Evolutionary conservation across 306 rosid genomes (phyloP).

Genomic region (Cucurbita maxima): DNA sequence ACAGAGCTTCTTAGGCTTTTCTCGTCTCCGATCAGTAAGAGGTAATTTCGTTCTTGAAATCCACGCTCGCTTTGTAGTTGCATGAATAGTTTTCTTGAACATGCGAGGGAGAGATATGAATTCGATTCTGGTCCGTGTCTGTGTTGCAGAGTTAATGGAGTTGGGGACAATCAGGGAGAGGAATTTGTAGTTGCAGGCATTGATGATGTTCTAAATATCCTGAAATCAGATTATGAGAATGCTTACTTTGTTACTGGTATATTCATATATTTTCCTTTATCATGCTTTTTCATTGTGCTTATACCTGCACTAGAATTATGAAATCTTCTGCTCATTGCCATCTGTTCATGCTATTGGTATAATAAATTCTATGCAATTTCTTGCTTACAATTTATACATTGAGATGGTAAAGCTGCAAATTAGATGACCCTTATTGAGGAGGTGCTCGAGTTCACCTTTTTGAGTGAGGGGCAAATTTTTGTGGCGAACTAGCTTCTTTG

Average conservation of each 20-base stretch:
- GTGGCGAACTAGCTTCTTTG: background rate
- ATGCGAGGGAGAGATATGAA: background rate
- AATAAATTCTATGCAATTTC: background rate
- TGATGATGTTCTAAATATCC: slow-evolving; percentile 51
- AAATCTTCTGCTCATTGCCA: background rate
- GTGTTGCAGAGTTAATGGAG: slow-evolving; percentile 14
- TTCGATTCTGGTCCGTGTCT: background rate
- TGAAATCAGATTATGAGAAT: slow-evolving; percentile 36
- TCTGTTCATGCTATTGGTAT: background rate
- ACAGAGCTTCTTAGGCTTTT: slow-evolving; percentile 59
- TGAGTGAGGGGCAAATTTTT: background rate
- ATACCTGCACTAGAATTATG: background rate
- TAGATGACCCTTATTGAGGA: background rate
- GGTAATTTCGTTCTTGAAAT: slow-evolving; percentile 12
- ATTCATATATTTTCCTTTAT: background rate
- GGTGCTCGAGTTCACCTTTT: background rate
- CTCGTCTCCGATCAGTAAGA: slow-evolving; percentile 27
- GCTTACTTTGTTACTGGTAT: slow-evolving; percentile 74
- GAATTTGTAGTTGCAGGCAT: slow-evolving; percentile 32
- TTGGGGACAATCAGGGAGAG: slow-evolving; percentile 12
- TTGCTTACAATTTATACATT: background rate
- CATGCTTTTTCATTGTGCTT: background rate
- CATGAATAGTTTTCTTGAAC: background rate
- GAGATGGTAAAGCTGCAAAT: background rate
- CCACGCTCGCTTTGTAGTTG: background rate